Evolutionary conservation across 306 rosid genomes (phyloP).

Genomic region (Lotus japonicus): DNA sequence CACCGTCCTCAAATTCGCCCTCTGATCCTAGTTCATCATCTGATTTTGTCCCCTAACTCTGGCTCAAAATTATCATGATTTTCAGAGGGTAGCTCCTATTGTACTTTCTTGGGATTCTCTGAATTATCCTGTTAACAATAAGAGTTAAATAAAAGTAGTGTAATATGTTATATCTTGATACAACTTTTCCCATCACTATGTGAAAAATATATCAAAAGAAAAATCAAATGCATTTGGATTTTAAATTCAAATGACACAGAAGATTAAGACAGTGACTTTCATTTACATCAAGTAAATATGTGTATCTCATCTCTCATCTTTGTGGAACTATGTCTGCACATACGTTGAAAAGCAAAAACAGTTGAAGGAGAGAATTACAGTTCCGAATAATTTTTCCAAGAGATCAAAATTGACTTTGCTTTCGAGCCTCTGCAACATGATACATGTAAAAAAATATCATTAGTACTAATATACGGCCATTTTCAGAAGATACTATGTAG

Average conservation of each 20-base stretch:
- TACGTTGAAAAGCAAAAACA: slow-evolving; percentile 6
- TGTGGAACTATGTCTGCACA: background rate
- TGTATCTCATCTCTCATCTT: no score
- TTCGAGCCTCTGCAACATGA: slow-evolving; percentile 50
- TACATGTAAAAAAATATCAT: slow-evolving; percentile 15
- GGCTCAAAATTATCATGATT: background rate
- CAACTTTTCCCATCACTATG: background rate
- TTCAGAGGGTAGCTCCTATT: no score
- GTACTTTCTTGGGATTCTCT: slow-evolving; percentile 22
- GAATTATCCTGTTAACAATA: slow-evolving; percentile 10
- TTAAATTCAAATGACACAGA: background rate
- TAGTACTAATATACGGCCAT: background rate
- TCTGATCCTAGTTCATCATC: slow-evolving; percentile 10
- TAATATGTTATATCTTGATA: background rate
- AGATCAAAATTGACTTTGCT: slow-evolving; percentile 58
- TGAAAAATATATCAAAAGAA: no score
- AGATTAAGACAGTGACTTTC: background rate
- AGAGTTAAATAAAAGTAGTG: background rate
- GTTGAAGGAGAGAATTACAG: slow-evolving; percentile 29
- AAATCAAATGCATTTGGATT: no score
- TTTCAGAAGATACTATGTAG: no score
- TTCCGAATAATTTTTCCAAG: slow-evolving; percentile 42
- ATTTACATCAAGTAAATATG: no score
- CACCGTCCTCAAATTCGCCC: slow-evolving; percentile 13
- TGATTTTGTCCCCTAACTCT: background rate